phyloP scores from a whole-genome alignment of 2,329 filamentous ascomycete genomes.

The Huntiella bhutanensis region DNA sequence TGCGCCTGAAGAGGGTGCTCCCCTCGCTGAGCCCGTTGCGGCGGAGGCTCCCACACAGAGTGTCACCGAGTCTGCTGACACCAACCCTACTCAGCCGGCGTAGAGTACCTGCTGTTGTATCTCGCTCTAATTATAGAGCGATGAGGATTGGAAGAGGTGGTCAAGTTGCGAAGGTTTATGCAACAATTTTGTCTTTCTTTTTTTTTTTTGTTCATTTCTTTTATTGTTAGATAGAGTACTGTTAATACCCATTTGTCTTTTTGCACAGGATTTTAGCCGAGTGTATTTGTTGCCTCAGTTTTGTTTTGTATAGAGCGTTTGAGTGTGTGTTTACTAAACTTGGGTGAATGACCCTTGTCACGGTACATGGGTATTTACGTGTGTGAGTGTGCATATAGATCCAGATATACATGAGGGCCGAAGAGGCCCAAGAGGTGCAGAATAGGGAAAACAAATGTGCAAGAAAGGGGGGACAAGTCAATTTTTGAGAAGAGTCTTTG shows the following conservation, averaged over 20 bases:
- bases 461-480: too few species aligned
- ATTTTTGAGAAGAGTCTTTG: too few species aligned
- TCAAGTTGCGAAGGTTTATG: too few species aligned
- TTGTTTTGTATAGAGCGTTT: too few species aligned
- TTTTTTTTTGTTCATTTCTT: not conserved
- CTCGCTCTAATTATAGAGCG: not conserved
- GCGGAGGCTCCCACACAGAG: constrained; percentile 10
- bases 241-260: constrained; percentile 1
- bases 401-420: too few species aligned
- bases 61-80: constrained; percentile 8
- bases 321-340: too few species aligned
- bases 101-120: not conserved
- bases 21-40: constrained; percentile 2
- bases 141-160: too few species aligned
- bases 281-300: not conserved
- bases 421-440: too few species aligned
- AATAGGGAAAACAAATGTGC: too few species aligned
- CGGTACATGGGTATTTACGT: too few species aligned
- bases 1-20: not conserved
- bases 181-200: not conserved
- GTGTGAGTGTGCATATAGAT: too few species aligned
- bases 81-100: not conserved
- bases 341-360: too few species aligned
- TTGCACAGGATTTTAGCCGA: not conserved
- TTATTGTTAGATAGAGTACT: not conserved